These are phyloP conservation scores for Fusarium nygamai DNA, from an alignment of 2,329 filamentous ascomycete species.

Conservation along the genomic window DNA sequence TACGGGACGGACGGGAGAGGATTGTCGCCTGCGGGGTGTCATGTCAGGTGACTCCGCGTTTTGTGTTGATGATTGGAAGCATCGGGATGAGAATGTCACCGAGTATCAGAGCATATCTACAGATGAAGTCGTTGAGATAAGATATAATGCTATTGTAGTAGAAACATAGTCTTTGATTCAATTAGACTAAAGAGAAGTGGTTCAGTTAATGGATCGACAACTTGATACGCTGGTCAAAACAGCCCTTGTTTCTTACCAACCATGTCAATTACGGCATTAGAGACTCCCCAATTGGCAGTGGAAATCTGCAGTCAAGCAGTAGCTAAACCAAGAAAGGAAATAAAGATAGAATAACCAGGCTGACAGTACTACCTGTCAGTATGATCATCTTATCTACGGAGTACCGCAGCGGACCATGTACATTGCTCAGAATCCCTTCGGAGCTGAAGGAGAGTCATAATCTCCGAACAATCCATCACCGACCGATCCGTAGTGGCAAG, in stretches of 20 bases:
- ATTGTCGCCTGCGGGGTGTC: neutral
- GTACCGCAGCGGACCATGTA: neutral
- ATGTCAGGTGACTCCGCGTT: constrained; percentile 8
- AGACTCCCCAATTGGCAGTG: neutral
- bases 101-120: neutral
- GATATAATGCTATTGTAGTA: neutral
- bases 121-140: neutral
- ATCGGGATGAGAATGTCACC: neutral
- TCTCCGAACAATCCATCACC: neutral
- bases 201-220: neutral
- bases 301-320: neutral
- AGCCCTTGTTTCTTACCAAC: neutral
- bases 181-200: neutral
- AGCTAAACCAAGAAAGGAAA: neutral
- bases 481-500: constrained; percentile 1
- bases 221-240: neutral
- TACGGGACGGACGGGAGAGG: neutral
- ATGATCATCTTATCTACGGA: neutral
- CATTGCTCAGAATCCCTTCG: neutral
- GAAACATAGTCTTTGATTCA: neutral
- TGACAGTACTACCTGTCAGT: neutral
- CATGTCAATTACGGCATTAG: neutral
- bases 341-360: neutral
- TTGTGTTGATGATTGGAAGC: neutral
- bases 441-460: neutral